Conservation (phyloP, 2,329 filamentous ascomycete genomes). For the Sporothrix sp. region DNA sequence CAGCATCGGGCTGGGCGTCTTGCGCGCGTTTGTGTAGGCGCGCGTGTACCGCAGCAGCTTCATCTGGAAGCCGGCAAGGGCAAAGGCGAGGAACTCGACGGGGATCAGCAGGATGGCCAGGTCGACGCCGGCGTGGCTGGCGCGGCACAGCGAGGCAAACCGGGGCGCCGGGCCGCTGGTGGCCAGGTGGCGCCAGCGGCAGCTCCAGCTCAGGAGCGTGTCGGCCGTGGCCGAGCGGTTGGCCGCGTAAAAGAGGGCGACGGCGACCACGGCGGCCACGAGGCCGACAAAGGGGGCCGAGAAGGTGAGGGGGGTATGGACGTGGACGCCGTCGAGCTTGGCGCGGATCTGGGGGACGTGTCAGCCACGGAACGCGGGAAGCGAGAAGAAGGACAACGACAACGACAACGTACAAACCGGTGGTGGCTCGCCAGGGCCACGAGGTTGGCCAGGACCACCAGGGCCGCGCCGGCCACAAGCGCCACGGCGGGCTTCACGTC, state of each 20-base stretch:
- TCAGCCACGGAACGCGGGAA: background rate
- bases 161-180: conserved; percentile 42
- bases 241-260: conserved; percentile 48
- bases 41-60: conserved; percentile 34
- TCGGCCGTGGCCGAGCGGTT: conserved; percentile 43
- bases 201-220: conserved; percentile 53
- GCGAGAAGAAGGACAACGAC: background rate
- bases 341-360: conserved; percentile 29
- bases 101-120: conserved; percentile 48
- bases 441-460: conserved; percentile 40
- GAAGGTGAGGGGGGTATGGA: conserved; percentile 31
- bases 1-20: conserved; percentile 24
- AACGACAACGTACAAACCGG: conserved; percentile 30
- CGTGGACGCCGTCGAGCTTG: conserved; percentile 25
- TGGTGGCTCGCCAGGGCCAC: conserved; percentile 41
- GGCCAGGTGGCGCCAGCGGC: conserved; percentile 44
- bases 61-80: conserved; percentile 35
- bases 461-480: conserved; percentile 40
- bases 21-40: conserved; percentile 25
- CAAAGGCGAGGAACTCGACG: conserved; percentile 41
- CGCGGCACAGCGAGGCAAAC: conserved; percentile 46
- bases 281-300: conserved; percentile 34
- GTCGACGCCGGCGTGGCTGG: conserved; percentile 45
- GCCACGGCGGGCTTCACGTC: conserved; percentile 47
- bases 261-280: conserved; percentile 40